Evolutionary conservation across 2,329 filamentous ascomycete species (phyloP), one percentile per base, ranked within the genome.

Genomic region (Arthrobotrys megalospora): DNA sequence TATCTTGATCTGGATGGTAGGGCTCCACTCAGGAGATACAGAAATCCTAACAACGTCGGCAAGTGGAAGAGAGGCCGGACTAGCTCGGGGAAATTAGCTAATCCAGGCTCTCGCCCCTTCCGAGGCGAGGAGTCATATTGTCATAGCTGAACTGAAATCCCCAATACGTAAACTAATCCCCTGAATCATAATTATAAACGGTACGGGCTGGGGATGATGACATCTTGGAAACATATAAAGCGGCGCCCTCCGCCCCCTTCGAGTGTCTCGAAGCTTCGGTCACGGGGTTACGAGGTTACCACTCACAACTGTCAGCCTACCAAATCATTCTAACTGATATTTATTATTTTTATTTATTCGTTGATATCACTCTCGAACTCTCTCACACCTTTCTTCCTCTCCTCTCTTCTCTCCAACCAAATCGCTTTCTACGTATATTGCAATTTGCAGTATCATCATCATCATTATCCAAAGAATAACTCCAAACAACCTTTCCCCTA

Each of bases 11-110:
- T 32, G 63, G 63, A 66, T 43, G 16, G 28, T 19, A 45, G 32
- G 21, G 21, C 63, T 60, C 55, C 55, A 60, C 55, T 28, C 43
- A 52, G 43, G 47, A 50, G 63, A 66, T 38, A 52, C 32, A 21
- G 5, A 36, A 36, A 38, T 41, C 21, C 28, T 48, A 24, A 21
- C 32, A 48, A 72, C 58, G 67, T 55, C 41, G 69, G 52, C 28
- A 45, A 55, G 45, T 63, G 43, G 68, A 53, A 41, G 41, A 53
- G 34, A 28, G 43, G 19, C 70, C 70, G 70, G 52, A 24, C 50
- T 50, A 66, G 38, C 24, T 58, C 70, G 69, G 70, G 69, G 70
- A 62, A 62, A 73, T 65, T 55, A 53, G 38, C 62, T 67, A 64
- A 64, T 36, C 10, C 24, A 47, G 55, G 55, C 55, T 43, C 55